These are phyloP conservation scores for Eimeria sp. DNA, from an alignment of 169 alveolate genomes.

Conservation along the genomic window DNA sequence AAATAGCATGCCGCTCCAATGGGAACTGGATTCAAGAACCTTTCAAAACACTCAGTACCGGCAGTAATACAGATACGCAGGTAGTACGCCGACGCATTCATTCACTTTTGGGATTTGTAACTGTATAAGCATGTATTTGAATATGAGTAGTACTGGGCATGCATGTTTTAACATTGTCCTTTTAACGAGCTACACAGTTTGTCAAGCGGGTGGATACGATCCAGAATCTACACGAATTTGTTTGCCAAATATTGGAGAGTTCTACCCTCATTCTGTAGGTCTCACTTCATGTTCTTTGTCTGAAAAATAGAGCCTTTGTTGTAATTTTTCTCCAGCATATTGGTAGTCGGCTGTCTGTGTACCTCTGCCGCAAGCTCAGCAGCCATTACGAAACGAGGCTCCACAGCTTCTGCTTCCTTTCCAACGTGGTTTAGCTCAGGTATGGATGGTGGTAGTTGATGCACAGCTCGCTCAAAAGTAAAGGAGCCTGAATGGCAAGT, in stretches of 20 bases:
- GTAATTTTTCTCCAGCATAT: slow-evolving; percentile 52
- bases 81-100: background rate
- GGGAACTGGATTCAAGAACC: slow-evolving; percentile 89
- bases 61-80: background rate
- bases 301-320: slow-evolving; percentile 73
- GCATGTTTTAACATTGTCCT: slow-evolving; percentile 80
- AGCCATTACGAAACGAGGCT: slow-evolving; percentile 74
- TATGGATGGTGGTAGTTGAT: slow-evolving; percentile 25
- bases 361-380: slow-evolving; percentile 69
- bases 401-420: slow-evolving; percentile 35
- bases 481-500: slow-evolving; percentile 59
- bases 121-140: slow-evolving; percentile 85
- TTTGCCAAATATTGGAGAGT: too few relatives aligned
- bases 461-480: slow-evolving; percentile 60
- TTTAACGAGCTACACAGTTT: background rate
- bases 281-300: slow-evolving; percentile 77
- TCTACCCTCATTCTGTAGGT: background rate
- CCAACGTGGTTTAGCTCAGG: slow-evolving; percentile 79
- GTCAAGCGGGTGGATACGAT: background rate
- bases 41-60: background rate
- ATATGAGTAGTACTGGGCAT: slow-evolving; percentile 84
- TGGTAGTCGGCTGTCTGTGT: slow-evolving; percentile 56
- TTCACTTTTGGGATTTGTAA: slow-evolving; percentile 19
- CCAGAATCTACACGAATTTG: background rate
- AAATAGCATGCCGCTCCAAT: slow-evolving; percentile 90